Evolutionary conservation across 495 filamentous ascomycete genomes (phyloP).

Genomic region (Talaromyces adpressus): DNA sequence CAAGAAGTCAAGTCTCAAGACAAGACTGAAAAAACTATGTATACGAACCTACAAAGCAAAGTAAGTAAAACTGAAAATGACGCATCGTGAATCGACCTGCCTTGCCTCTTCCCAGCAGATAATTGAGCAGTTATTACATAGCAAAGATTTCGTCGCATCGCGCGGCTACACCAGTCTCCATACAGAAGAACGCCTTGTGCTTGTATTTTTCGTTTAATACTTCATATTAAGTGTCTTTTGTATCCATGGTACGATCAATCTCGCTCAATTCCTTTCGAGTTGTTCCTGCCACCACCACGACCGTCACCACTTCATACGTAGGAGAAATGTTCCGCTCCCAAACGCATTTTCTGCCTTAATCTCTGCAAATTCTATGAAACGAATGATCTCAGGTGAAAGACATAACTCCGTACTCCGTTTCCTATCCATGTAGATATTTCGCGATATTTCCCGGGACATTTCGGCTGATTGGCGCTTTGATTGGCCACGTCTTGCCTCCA

Average conservation of each 20-base stretch:
- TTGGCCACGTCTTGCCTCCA: constrained; percentile 13
- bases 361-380: neutral
- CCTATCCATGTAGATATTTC: neutral
- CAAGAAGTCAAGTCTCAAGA: neutral
- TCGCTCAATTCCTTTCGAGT: neutral
- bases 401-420: neutral
- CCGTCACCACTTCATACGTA: neutral
- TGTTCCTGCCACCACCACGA: neutral
- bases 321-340: neutral
- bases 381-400: neutral
- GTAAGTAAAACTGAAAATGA: neutral
- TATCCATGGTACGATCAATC: neutral
- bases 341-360: neutral
- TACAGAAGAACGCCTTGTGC: neutral
- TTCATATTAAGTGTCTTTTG: neutral
- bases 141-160: neutral
- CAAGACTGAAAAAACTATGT: neutral
- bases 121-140: neutral
- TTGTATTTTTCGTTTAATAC: neutral
- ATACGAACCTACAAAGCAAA: neutral
- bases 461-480: neutral
- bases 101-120: neutral
- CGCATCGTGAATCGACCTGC: neutral
- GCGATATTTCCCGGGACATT: neutral
- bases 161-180: neutral